A percentile compares a stretch with the other conserved stretches of the same genome.
Evolutionary conservation across 148 eudicot species (phyloP).

Genomic region (Chenopodium suecicum): DNA sequence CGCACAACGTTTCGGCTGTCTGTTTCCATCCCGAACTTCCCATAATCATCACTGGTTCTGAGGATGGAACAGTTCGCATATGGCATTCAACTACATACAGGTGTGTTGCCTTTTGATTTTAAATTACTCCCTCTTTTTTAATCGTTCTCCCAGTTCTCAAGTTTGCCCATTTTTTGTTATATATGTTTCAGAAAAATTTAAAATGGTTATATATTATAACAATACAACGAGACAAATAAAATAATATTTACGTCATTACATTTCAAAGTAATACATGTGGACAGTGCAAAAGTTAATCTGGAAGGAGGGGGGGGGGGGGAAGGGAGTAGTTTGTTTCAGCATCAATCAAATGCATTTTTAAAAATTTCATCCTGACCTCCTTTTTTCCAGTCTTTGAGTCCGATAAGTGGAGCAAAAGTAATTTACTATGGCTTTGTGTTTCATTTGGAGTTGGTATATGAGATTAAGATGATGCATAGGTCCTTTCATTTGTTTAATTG

Average conservation of each 20-base stretch:
- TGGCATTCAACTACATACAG: constrained; percentile 93
- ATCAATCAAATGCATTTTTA: background rate
- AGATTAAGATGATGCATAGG: background rate
- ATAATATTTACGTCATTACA: too few relatives aligned
- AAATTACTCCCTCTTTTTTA: background rate
- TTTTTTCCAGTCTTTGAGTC: background rate
- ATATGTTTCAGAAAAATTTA: too few relatives aligned
- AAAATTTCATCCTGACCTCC: background rate
- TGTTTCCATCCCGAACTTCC: constrained; percentile 94
- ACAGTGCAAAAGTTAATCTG: too few relatives aligned
- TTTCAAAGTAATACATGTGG: too few relatives aligned
- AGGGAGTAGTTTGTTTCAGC: too few relatives aligned
- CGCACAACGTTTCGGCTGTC: constrained; percentile 86
- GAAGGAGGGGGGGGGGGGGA: too few relatives aligned
- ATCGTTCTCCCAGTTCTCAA: too few relatives aligned
- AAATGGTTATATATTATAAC: too few relatives aligned
- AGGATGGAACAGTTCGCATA: constrained; percentile 87
- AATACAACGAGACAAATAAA: too few relatives aligned
- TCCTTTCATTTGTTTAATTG: background rate
- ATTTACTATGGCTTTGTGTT: background rate
- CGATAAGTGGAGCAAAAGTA: background rate
- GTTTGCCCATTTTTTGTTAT: too few relatives aligned
- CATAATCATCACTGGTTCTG: constrained; percentile 84
- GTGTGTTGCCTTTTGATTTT: constrained; percentile 27
- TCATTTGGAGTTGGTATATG: constrained; percentile 6